These are phyloP conservation scores for Cryptococcus hybrid DNA, from an alignment of 1,284 basidiomycete genomes.

Conservation along the genomic window DNA sequence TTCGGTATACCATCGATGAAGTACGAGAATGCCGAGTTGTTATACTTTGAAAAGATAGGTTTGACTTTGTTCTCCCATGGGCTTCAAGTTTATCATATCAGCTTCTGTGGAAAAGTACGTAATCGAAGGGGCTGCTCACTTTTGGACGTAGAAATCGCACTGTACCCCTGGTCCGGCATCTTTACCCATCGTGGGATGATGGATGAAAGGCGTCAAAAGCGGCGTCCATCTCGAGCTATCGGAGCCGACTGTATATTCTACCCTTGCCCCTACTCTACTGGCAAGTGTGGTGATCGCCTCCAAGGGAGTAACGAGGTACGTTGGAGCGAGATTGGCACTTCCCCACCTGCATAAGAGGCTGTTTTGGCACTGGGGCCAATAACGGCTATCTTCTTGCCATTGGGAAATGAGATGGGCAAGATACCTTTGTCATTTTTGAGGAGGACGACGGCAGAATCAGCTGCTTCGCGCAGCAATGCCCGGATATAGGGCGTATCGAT, in stretches of 20 bases:
- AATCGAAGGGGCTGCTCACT: too few species aligned
- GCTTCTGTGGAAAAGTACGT: too few species aligned
- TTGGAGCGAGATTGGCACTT: constrained; percentile 67
- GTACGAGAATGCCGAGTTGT: too few species aligned
- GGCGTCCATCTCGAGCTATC: constrained; percentile 55
- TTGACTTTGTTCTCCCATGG: too few species aligned
- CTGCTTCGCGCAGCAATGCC: constrained; percentile 54
- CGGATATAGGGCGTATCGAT: constrained; percentile 17
- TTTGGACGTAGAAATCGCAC: too few species aligned
- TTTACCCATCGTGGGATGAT: too few species aligned
- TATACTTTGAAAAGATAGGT: too few species aligned
- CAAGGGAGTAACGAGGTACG: constrained; percentile 68
- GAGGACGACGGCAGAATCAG: constrained; percentile 57
- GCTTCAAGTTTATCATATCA: too few species aligned
- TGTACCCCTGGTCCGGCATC: too few species aligned
- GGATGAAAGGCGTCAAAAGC: constrained; percentile 56
- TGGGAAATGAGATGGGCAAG: constrained; percentile 34
- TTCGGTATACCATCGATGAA: constrained; percentile 20
- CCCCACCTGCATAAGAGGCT: constrained; percentile 70
- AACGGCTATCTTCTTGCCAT: constrained; percentile 63
- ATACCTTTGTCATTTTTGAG: constrained; percentile 26
- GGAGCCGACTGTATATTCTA: constrained; percentile 11
- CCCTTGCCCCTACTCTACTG: background rate
- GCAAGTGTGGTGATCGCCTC: constrained; percentile 57
- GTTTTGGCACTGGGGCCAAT: constrained; percentile 74